These are phyloP conservation scores for Saccharomycopsis malanga DNA, from an alignment of 805 yeast genomes.

Conservation along the genomic window DNA sequence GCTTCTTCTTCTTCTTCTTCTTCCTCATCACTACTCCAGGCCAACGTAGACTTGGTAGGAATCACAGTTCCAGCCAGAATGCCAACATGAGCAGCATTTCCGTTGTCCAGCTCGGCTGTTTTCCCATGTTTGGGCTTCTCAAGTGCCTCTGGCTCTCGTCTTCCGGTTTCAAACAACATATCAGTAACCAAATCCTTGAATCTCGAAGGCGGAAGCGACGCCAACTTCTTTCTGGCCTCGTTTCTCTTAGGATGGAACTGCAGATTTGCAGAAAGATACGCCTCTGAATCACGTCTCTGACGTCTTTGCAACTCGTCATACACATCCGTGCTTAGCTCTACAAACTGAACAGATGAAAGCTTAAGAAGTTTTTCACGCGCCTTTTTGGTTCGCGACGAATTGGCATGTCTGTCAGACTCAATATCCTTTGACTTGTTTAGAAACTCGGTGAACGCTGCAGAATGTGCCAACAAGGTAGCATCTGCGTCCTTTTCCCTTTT, in stretches of 20 bases:
- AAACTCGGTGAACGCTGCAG: constrained; percentile 16
- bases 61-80: constrained; percentile 64
- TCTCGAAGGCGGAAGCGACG: constrained; percentile 72
- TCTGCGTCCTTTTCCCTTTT: background rate
- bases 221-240: constrained; percentile 72
- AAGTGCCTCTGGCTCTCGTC: constrained; percentile 38
- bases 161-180: constrained; percentile 76
- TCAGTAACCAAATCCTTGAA: constrained; percentile 90
- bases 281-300: constrained; percentile 43
- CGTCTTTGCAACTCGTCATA: constrained; percentile 87
- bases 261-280: constrained; percentile 59
- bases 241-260: constrained; percentile 89
- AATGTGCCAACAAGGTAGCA: constrained; percentile 16
- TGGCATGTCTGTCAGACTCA: constrained; percentile 21
- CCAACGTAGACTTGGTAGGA: constrained; percentile 78
- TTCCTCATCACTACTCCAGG: constrained; percentile 86
- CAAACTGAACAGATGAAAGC: constrained; percentile 74
- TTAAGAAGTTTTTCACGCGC: constrained; percentile 82
- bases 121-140: too few species aligned
- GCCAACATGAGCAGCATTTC: constrained; percentile 32
- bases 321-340: constrained; percentile 89
- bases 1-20: constrained; percentile 35
- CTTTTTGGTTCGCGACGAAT: constrained; percentile 52
- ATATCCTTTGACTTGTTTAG: constrained; percentile 11
- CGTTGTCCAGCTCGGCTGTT: background rate